Evolutionary conservation across 768 basidiomycete species (phyloP), one percentile per base, ranked within the genome.

Genomic region (Rhodotorula babjevae): DNA sequence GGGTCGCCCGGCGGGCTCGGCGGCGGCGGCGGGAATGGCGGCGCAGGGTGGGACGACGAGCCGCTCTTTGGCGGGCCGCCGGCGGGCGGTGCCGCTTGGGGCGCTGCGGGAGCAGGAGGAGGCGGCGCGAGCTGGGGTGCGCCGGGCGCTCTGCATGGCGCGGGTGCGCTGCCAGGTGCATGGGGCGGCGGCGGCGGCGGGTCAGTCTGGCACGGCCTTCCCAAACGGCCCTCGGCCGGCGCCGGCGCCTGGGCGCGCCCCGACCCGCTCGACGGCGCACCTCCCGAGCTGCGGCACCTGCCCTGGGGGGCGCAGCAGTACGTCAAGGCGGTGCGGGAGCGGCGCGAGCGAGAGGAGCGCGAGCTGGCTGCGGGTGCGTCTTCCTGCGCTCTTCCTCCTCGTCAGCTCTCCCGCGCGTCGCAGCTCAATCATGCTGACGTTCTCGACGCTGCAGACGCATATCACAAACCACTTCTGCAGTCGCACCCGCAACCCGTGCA

Each of bases 281-380:
- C 65, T 0, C 31, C 49, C 15, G 58, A 18, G 9, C 44, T 67
- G 27, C 31, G 23, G 25, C 44, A 61, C 29, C n/a, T 52, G 5
- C 66, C 66, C 0, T 67, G 60, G 49, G 66, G 49, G 4, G 66
- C 49, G 25, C 66, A 67, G 66, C 40, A 52, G 50, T 67, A 67
- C 29, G 29, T 67, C 36, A 67, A 67, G 59, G 33, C 33, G 21
- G 52, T 67, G 49, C 27, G 66, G 14, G 66, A 46, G n/a, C 49
- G 19, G 58, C 66, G 60, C 11, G 66, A 67, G 46, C 25, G 36
- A 6, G 66, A 67, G 29, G 50, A 42, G 57, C 31, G 65, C 14
- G 65, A 59, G 29, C 25, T 46, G 40, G 58, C 11, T 27, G 58
- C 57, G 7, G 57, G 52, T 55, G 8, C 59, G 57, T 11, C 25